A percentile compares a stretch with the other conserved stretches of the same genome.
phyloP scores from a whole-genome alignment of 257 asterid species.

The Misopates orontium region DNA sequence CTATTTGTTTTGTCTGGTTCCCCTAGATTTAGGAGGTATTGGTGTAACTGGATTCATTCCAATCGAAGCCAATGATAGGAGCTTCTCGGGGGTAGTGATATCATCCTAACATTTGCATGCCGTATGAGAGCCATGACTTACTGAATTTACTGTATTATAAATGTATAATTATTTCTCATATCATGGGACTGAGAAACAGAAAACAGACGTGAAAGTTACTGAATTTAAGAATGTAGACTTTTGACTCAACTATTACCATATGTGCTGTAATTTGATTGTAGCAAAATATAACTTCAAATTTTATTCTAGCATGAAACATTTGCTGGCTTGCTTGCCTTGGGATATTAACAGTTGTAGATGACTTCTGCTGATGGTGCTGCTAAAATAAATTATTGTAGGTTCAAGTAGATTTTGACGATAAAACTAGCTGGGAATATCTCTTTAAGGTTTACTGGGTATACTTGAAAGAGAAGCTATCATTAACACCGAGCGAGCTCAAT shows the following conservation, averaged over 20 bases:
- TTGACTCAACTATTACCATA: not conserved
- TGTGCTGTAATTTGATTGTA: conserved; percentile 6
- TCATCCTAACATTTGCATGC: conserved; percentile 4
- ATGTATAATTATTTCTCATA: not conserved
- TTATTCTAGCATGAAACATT: conserved; percentile 21
- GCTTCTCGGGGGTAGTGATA: conserved; percentile 4
- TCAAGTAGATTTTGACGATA: conserved; percentile 87
- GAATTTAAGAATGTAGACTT: conserved; percentile 4
- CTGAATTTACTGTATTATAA: conserved; percentile 11
- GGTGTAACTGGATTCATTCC: not conserved
- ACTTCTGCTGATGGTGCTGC: conserved; percentile 18
- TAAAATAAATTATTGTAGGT: conserved; percentile 45
- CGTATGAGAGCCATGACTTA: conserved; percentile 3
- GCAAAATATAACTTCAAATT: not conserved
- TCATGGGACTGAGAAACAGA: conserved; percentile 16
- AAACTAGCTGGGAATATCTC: conserved; percentile 88
- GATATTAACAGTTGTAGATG: not conserved
- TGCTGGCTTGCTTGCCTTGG: conserved; percentile 21
- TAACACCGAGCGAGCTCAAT: conserved; percentile 63
- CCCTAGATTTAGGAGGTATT: not conserved
- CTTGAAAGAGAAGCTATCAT: conserved; percentile 59
- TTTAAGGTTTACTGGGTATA: conserved; percentile 83
- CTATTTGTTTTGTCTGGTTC: not conserved
- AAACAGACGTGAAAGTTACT: conserved; percentile 5
- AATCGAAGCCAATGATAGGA: not conserved